A percentile compares a stretch with the other conserved stretches of the same genome.
Conservation (phyloP, 306 rosid genomes). For the Dalbergia oliveri region DNA sequence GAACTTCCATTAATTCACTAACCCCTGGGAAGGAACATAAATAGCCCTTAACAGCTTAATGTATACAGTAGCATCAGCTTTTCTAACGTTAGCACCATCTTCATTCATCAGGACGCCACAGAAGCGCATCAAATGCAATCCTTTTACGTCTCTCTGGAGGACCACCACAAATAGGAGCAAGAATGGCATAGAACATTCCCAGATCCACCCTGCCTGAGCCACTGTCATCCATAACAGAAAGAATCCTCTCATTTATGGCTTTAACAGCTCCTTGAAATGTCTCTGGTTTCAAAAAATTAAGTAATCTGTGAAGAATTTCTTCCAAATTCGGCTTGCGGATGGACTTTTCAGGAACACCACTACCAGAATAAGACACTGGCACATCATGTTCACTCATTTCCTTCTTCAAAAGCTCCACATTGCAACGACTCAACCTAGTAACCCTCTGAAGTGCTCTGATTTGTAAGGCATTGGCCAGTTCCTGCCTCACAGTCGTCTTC, state of each 20-base stretch:
- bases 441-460: constrained; percentile 91
- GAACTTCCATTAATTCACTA: constrained; percentile 85
- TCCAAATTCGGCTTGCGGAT: constrained; percentile 92
- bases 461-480: constrained; percentile 71
- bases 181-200: constrained; percentile 87
- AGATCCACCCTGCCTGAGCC: constrained; percentile 94
- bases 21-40: constrained; percentile 76
- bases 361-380: constrained; percentile 87
- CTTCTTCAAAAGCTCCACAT: constrained; percentile 81
- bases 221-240: constrained; percentile 78
- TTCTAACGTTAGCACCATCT: constrained; percentile 72
- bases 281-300: constrained; percentile 86
- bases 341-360: constrained; percentile 87
- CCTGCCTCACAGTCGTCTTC: constrained; percentile 77
- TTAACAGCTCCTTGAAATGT: constrained; percentile 97
- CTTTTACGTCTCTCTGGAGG: constrained; percentile 85
- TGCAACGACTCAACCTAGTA: constrained; percentile 89
- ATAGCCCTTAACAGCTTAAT: constrained; percentile 83
- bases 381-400: constrained; percentile 89
- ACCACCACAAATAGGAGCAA: constrained; percentile 94
- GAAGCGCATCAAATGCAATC: constrained; percentile 85
- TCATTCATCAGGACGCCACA: constrained; percentile 97
- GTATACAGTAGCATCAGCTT: constrained; percentile 69
- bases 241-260: constrained; percentile 93
- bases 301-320: constrained; percentile 84